Base-by-base conservation (phyloP, 495 filamentous ascomycete species). In the Clohesyomyces aquaticus region DNA sequence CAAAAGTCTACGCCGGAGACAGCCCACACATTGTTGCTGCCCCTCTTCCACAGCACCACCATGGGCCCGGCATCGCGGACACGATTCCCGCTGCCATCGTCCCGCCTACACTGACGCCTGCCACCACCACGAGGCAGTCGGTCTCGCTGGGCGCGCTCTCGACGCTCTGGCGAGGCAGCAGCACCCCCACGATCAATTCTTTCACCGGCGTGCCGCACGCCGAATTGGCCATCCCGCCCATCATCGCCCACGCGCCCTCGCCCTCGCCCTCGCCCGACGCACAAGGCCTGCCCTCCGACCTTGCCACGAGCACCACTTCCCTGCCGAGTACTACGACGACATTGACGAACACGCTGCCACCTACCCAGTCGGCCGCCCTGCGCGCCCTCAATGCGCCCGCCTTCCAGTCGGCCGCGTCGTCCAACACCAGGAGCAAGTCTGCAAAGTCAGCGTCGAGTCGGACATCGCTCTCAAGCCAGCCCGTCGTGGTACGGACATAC, bases 401-500 rank as follows among this genome's bases (percentile, higher is more conserved):
- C 57, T 66, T 66, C 54, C 59, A 61, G 22, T 62, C 67, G n/a
- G 60, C 38, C 54, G 59, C 65, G 47, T 65, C 61, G 53, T 59
- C 63, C 25, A 61, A 27, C 58, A n/a, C 28, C 18, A 62, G 47
- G 38, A 58, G 57, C 62, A 64, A 59, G 41, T n/a, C 67, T 35
- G 57, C 67, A 41, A 70, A 71, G 56, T 68, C 69, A 10, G 38
- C 65, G 10, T 65, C 65, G 26, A 67, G 59, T 42, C 65, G 58
- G 22, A 68, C 69, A 4, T 55, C 69, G 4, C 54, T 72, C 10
- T 72, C 69, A 9, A 66, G 68, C 35, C 69, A 69, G 54, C 72
- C 72, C 22, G 72, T 74, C 52, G 63, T 74, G 41, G 72, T 74
- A n/a, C 66, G 72, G 12, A 70, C 72, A 16, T 74, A 74, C 56